These are phyloP conservation scores for Nemania sp. DNA, from an alignment of 2,329 filamentous ascomycete genomes.

Conservation along the genomic window DNA sequence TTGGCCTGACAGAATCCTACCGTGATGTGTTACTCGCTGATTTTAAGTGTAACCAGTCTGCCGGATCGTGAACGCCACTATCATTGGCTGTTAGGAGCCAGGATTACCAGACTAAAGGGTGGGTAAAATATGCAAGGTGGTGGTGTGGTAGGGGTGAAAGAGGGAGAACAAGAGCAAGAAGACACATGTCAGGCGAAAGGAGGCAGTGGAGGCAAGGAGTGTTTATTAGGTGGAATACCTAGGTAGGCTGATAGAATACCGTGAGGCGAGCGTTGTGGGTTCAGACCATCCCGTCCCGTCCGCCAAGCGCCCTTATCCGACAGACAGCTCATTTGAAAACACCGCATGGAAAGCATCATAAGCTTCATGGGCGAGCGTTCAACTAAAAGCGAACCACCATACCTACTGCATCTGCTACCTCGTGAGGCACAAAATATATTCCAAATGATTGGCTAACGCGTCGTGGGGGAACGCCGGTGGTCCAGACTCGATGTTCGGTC, in stretches of 20 bases:
- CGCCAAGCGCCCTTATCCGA: conserved; percentile 33
- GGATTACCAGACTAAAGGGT: conserved; percentile 38
- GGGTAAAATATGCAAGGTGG: conserved; percentile 43
- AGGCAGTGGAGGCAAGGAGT: conserved; percentile 33
- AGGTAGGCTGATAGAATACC: conserved; percentile 30
- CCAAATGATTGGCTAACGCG: conserved; percentile 21
- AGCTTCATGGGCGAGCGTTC: conserved; percentile 34
- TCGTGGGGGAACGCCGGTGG: conserved; percentile 25
- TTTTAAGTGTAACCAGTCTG: conserved; percentile 41
- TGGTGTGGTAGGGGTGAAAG: conserved; percentile 38
- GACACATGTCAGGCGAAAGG: conserved; percentile 20
- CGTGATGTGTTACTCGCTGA: conserved; percentile 38
- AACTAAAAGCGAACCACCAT: conserved; percentile 30
- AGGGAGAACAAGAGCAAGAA: conserved; percentile 30
- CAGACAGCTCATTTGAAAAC: conserved; percentile 31
- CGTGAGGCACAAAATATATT: conserved; percentile 6
- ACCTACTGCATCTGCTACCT: conserved; percentile 1
- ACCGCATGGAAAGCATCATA: neutral
- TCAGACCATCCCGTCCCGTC: conserved; percentile 25
- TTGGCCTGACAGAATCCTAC: conserved; percentile 30
- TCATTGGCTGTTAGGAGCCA: conserved; percentile 28
- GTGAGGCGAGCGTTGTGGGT: conserved; percentile 22
- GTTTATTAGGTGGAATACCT: conserved; percentile 30
- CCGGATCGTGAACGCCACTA: conserved; percentile 41
- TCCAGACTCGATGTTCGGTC: conserved; percentile 29